Evolutionary conservation across 352 stramenopile species (phyloP).

Genomic region (Globisporangium radiosum): DNA sequence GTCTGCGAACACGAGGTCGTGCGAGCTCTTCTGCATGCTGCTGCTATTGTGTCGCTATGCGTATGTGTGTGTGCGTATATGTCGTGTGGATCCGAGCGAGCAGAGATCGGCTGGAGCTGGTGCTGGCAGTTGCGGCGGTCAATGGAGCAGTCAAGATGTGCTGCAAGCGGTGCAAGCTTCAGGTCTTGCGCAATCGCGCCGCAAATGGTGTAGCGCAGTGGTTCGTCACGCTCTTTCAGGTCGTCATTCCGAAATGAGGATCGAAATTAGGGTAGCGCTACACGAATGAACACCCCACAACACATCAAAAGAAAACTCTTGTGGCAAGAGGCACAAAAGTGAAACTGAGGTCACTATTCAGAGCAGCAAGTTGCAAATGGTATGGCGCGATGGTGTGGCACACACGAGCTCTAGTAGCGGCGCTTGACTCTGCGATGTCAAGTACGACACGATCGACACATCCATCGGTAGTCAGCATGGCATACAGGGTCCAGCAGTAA

Average conservation of each 20-base stretch:
- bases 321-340: slow-evolving; percentile 4
- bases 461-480: background rate
- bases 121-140: background rate
- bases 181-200: background rate
- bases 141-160: background rate
- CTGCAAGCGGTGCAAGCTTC: no score
- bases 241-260: no score
- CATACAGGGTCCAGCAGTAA: no score
- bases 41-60: background rate
- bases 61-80: background rate
- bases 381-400: background rate
- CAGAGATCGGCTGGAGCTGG: background rate
- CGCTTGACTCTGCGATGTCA: slow-evolving; percentile 44
- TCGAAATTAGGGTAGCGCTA: background rate
- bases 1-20: slow-evolving; percentile 60
- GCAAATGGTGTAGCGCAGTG: background rate
- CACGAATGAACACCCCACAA: no score
- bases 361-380: background rate
- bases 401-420: slow-evolving; percentile 36
- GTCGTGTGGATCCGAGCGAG: background rate
- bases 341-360: background rate
- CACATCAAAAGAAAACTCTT: slow-evolving; percentile 5
- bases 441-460: background rate
- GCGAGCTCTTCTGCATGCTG: slow-evolving; percentile 45
- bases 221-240: no score